A percentile compares a stretch with the other conserved stretches of the same genome.
phyloP scores from a whole-genome alignment of 2,329 filamentous ascomycete genomes.

The Didymella segeticola region DNA sequence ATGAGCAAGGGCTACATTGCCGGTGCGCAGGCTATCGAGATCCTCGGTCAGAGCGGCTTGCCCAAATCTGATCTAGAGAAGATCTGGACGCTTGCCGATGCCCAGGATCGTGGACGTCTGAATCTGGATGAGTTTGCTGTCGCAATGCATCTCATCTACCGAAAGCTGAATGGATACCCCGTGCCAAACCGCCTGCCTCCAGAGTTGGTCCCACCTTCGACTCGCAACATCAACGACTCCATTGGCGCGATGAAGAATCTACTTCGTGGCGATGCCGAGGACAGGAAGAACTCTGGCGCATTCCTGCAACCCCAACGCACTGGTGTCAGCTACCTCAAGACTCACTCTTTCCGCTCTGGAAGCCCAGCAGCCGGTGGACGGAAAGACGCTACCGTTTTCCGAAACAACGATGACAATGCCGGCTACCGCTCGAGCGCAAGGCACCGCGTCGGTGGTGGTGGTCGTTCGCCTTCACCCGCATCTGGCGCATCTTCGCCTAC shows the following conservation, averaged over 20 bases:
- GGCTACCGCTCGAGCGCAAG: slow-evolving; percentile 92
- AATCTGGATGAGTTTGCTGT: slow-evolving; percentile 98
- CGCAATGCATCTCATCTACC: slow-evolving; percentile 98
- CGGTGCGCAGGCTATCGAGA: slow-evolving; percentile 92
- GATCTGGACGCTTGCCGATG: slow-evolving; percentile 93
- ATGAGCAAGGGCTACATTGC: slow-evolving; percentile 90
- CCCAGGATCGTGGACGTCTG: slow-evolving; percentile 90
- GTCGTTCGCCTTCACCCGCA: slow-evolving; percentile 79
- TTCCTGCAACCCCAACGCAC: slow-evolving; percentile 93
- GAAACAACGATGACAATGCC: slow-evolving; percentile 92
- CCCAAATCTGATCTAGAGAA: slow-evolving; percentile 89
- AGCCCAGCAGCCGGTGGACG: slow-evolving; percentile 66
- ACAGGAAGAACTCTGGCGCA: slow-evolving; percentile 86
- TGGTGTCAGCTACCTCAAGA: slow-evolving; percentile 97
- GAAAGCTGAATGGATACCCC: slow-evolving; percentile 94
- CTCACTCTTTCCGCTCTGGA: slow-evolving; percentile 82
- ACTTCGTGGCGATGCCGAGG: slow-evolving; percentile 86
- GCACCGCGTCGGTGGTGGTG: slow-evolving; percentile 73
- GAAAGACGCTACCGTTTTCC: slow-evolving; percentile 96
- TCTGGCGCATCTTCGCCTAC: slow-evolving; percentile 60
- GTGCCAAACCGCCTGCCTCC: slow-evolving; percentile 85
- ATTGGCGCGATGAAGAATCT: slow-evolving; percentile 92
- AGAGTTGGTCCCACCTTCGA: slow-evolving; percentile 93
- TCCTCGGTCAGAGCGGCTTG: slow-evolving; percentile 94
- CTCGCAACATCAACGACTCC: slow-evolving; percentile 88